These are phyloP conservation scores for Pelagomonas calceolata DNA, from an alignment of 108 stramenopile species.

Conservation along the genomic window DNA sequence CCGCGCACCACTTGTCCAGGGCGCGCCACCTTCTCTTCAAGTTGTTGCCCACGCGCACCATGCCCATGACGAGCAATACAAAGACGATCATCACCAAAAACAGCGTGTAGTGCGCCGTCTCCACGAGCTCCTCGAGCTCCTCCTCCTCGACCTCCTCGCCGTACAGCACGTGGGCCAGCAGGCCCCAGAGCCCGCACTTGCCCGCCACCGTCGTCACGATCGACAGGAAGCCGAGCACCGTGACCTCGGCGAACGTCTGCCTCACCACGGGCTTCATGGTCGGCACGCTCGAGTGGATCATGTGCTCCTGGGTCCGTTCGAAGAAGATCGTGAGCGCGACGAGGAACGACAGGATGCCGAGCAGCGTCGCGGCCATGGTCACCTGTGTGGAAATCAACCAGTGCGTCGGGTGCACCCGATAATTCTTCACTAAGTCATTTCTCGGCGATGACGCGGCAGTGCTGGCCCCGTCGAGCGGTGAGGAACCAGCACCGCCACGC, in stretches of 20 bases:
- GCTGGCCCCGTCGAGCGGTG: no score
- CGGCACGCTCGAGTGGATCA: conserved; percentile 20
- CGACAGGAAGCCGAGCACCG: conserved; percentile 45
- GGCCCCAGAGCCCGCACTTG: conserved; percentile 22
- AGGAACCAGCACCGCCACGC: no score
- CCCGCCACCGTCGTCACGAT: conserved; percentile 33
- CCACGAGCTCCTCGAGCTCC: conserved; percentile 37
- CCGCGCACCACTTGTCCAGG: conserved; percentile 17
- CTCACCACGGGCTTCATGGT: conserved; percentile 33
- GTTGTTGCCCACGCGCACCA: conserved; percentile 20
- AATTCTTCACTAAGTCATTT: no score
- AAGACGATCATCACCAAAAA: conserved; percentile 50
- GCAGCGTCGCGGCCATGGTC: conserved; percentile 7
- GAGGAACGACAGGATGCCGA: conserved; percentile 26
- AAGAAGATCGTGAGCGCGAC: conserved; percentile 37
- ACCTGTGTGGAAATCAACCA: no score
- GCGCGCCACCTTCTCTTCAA: conserved; percentile 29
- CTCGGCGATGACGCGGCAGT: no score
- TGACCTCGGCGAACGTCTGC: conserved; percentile 43
- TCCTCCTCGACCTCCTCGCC: conserved; percentile 28
- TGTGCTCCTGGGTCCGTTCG: conserved; percentile 30
- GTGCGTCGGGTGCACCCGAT: no score
- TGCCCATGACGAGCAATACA: conserved; percentile 32
- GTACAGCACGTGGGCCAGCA: conserved; percentile 25
- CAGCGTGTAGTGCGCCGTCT: conserved; percentile 40